A percentile compares a stretch with the other conserved stretches of the same genome.
These are phyloP conservation scores for Zymoseptoria tritici DNA, from an alignment of 2,329 filamentous ascomycete species.

Conservation along the genomic window DNA sequence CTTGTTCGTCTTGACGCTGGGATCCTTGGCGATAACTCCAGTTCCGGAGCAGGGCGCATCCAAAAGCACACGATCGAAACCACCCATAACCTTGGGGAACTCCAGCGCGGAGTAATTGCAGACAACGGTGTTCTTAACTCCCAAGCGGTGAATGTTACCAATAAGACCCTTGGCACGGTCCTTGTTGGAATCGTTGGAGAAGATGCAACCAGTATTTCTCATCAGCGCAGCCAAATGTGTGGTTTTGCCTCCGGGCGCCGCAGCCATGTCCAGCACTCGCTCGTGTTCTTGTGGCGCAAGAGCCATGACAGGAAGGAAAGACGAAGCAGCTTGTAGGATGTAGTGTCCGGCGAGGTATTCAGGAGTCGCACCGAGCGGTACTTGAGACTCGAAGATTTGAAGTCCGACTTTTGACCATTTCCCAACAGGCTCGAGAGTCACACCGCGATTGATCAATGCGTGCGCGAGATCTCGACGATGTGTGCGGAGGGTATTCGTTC, in stretches of 20 bases:
- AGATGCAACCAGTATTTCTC: conserved; percentile 92
- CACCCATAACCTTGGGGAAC: conserved; percentile 89
- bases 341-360: conserved; percentile 97
- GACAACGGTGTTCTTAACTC: conserved; percentile 87
- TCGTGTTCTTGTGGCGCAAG: conserved; percentile 89
- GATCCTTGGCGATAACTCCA: conserved; percentile 94
- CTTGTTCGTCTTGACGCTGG: conserved; percentile 97
- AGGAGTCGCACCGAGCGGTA: conserved; percentile 85
- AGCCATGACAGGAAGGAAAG: conserved; percentile 96
- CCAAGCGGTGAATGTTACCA: conserved; percentile 92
- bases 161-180: conserved; percentile 91
- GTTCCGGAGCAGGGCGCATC: conserved; percentile 95
- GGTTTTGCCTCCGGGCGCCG: conserved; percentile 91
- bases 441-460: conserved; percentile 88
- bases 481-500: conserved; percentile 87
- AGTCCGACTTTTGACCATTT: conserved; percentile 99
- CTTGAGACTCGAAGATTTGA: conserved; percentile 86
- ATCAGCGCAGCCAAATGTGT: conserved; percentile 94
- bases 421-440: conserved; percentile 90
- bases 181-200: conserved; percentile 96
- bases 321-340: conserved; percentile 92
- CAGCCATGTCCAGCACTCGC: conserved; percentile 87
- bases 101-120: conserved; percentile 92
- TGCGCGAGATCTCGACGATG: conserved; percentile 76
- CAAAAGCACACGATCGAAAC: conserved; percentile 88